A percentile compares a stretch with the other conserved stretches of the same genome.
These are phyloP conservation scores for Aspergillus tamarii DNA, from an alignment of 2,329 filamentous ascomycete genomes.

Conservation along the genomic window DNA sequence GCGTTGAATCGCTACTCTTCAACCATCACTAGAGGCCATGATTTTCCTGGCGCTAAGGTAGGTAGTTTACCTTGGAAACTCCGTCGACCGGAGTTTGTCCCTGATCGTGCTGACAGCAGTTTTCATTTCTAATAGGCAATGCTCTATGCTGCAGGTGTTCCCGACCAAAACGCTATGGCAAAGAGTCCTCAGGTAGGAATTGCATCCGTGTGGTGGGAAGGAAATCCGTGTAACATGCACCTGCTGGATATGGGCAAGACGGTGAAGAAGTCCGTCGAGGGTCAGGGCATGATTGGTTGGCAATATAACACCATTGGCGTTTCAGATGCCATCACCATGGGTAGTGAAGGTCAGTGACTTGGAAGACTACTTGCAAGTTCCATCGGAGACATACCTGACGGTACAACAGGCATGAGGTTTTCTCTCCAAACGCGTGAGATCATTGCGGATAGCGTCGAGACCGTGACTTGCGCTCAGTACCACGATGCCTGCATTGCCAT, in stretches of 20 bases:
- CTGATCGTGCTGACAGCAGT: neutral
- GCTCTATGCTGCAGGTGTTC: slow-evolving; percentile 91
- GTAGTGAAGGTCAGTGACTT: slow-evolving; percentile 70
- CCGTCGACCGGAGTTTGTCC: neutral
- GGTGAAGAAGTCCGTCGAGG: slow-evolving; percentile 78
- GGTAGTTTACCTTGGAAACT: slow-evolving; percentile 7
- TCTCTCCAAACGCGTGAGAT: slow-evolving; percentile 88
- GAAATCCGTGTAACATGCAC: slow-evolving; percentile 84
- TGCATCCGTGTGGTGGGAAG: slow-evolving; percentile 95
- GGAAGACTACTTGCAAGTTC: neutral
- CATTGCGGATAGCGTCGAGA: slow-evolving; percentile 93
- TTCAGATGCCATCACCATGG: slow-evolving; percentile 94
- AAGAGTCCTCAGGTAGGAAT: slow-evolving; percentile 88
- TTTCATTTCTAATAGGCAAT: slow-evolving; percentile 66
- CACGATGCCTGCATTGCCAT: slow-evolving; percentile 94
- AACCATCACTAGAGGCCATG: slow-evolving; percentile 79
- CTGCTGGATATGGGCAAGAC: slow-evolving; percentile 85
- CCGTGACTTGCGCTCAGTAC: slow-evolving; percentile 86
- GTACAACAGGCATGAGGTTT: slow-evolving; percentile 79
- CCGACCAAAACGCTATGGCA: slow-evolving; percentile 82
- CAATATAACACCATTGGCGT: slow-evolving; percentile 92
- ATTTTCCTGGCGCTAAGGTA: slow-evolving; percentile 89
- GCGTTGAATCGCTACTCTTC: slow-evolving; percentile 85
- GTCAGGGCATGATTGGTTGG: slow-evolving; percentile 88
- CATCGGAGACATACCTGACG: slow-evolving; percentile 19